Conservation (phyloP, 345 rosid species). For the Gossypium longicalyx region DNA sequence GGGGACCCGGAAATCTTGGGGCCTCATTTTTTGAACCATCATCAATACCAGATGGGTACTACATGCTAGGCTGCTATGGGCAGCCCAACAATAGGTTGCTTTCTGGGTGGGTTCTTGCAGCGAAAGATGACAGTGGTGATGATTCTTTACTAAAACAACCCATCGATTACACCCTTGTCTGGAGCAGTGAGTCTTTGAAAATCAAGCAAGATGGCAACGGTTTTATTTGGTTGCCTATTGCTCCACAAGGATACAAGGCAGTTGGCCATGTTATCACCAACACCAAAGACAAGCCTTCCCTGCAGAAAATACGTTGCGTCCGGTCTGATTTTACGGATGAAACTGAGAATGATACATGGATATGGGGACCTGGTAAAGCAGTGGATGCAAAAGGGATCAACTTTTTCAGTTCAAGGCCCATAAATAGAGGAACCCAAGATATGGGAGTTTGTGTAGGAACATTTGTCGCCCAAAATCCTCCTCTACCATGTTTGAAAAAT, state of each 20-base stretch:
- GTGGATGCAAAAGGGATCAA: constrained; percentile 29
- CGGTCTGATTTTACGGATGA: constrained; percentile 62
- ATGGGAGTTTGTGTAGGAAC: constrained; percentile 60
- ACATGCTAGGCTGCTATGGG: constrained; percentile 50
- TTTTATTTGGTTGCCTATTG: constrained; percentile 68
- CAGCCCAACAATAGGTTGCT: constrained; percentile 58
- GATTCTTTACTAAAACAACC: constrained; percentile 48
- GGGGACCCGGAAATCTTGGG: constrained; percentile 66
- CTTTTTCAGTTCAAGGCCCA: constrained; percentile 42
- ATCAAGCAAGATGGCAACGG: constrained; percentile 61
- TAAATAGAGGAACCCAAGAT: constrained; percentile 41
- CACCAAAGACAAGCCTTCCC: constrained; percentile 58
- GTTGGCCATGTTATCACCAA: constrained; percentile 61
- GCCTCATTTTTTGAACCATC: constrained; percentile 72
- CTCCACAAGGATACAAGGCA: constrained; percentile 66
- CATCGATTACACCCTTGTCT: constrained; percentile 66
- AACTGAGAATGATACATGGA: constrained; percentile 39
- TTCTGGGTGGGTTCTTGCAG: constrained; percentile 64
- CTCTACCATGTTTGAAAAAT: constrained; percentile 60
- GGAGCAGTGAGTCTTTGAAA: constrained; percentile 57
- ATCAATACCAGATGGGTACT: constrained; percentile 40
- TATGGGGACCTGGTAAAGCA: constrained; percentile 48
- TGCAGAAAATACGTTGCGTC: constrained; percentile 60
- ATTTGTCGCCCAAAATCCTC: constrained; percentile 37
- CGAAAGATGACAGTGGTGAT: constrained; percentile 31